Evolutionary conservation across 495 filamentous ascomycete genomes (phyloP).

Genomic region (Daldinia loculata): DNA sequence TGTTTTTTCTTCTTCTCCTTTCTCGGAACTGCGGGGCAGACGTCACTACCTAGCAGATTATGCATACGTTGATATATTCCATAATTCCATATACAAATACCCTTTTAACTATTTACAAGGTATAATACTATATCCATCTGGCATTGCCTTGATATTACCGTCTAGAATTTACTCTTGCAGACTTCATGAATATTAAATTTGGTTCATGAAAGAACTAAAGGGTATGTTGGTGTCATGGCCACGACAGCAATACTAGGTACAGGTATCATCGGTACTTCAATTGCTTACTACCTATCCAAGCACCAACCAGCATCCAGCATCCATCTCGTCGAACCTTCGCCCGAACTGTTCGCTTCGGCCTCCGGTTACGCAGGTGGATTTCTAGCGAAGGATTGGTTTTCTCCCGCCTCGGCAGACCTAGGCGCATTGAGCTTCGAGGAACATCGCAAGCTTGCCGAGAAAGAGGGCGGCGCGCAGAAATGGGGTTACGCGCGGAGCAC

Average conservation of each 20-base stretch:
- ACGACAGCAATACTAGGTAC: constrained; percentile 77
- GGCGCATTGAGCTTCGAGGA: constrained; percentile 74
- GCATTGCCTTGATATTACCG: no score
- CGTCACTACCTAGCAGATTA: neutral
- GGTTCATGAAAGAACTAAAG: neutral
- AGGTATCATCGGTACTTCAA: constrained; percentile 82
- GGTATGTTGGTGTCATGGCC: constrained; percentile 32
- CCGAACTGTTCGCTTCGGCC: constrained; percentile 72
- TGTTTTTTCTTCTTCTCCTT: no score
- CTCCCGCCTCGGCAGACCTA: constrained; percentile 59
- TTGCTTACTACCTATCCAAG: constrained; percentile 76
- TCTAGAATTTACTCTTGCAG: neutral
- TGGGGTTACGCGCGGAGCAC: constrained; percentile 77
- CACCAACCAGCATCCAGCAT: constrained; percentile 63
- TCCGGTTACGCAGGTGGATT: constrained; percentile 81
- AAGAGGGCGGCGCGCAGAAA: constrained; percentile 64
- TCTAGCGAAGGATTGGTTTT: constrained; percentile 78
- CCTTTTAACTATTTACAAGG: no score
- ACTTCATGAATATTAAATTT: neutral
- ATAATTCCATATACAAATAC: neutral
- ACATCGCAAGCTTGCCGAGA: constrained; percentile 69
- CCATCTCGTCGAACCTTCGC: constrained; percentile 73
- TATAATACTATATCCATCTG: no score
- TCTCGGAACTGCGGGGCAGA: constrained; percentile 12
- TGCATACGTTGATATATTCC: neutral